phyloP scores from a whole-genome alignment of 2,329 filamentous ascomycete species.

The Lecanicillium sp. region DNA sequence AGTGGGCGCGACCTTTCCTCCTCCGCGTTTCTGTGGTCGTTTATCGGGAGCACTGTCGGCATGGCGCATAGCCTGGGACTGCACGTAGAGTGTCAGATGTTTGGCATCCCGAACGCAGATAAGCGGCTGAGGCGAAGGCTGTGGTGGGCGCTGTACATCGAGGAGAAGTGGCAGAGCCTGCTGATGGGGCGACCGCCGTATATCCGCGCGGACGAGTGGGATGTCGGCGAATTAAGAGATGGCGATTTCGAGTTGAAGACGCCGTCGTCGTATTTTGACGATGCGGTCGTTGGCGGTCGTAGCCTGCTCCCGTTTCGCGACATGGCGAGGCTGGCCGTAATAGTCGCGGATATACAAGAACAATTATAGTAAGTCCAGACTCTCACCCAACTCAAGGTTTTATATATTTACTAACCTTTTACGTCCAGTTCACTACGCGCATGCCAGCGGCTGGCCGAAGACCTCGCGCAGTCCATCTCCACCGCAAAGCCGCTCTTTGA shows the following conservation, averaged over 20 bases:
- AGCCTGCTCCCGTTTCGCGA: constrained; percentile 13
- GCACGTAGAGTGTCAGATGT: constrained; percentile 30
- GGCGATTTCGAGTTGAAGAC: constrained; percentile 10
- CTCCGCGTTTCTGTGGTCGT: constrained; percentile 30
- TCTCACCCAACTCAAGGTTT: neutral
- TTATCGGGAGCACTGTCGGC: constrained; percentile 29
- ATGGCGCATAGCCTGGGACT: constrained; percentile 28
- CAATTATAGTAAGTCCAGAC: constrained; percentile 14
- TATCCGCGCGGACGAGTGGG: constrained; percentile 29
- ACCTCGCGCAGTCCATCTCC: constrained; percentile 13
- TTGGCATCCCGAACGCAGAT: constrained; percentile 32
- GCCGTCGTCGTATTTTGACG: constrained; percentile 9
- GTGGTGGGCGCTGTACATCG: constrained; percentile 34
- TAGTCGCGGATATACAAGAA: constrained; percentile 14
- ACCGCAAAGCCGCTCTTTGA: constrained; percentile 14
- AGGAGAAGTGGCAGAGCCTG: constrained; percentile 33
- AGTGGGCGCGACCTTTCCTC: constrained; percentile 20
- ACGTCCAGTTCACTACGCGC: constrained; percentile 11
- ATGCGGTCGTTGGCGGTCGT: neutral
- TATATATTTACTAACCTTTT: neutral
- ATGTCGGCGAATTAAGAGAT: constrained; percentile 13
- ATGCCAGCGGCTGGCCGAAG: constrained; percentile 14
- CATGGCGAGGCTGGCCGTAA: constrained; percentile 13
- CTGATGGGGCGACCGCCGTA: constrained; percentile 30
- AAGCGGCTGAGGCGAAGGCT: constrained; percentile 31